phyloP scores from a whole-genome alignment of 495 filamentous ascomycete genomes.

The Tuber calosporum region DNA sequence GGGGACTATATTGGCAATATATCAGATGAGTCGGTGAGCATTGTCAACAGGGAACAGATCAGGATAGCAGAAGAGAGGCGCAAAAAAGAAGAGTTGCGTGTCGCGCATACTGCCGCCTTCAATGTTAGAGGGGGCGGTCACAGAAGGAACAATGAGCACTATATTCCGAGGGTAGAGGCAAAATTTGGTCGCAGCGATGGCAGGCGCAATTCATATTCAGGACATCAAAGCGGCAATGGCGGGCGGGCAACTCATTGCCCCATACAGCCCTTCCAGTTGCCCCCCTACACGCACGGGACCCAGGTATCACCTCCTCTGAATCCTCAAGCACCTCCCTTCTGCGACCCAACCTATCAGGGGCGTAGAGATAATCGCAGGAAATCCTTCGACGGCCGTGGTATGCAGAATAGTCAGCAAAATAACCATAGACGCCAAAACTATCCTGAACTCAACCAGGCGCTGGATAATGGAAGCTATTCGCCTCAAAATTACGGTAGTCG shows the following conservation, averaged over 20 bases:
- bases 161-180: neutral
- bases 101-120: neutral
- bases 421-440: neutral
- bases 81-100: neutral
- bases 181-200: neutral
- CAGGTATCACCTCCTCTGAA: neutral
- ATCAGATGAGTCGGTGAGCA: neutral
- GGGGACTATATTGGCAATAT: constrained; percentile 31
- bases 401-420: neutral
- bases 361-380: neutral
- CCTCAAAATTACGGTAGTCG: neutral
- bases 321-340: neutral
- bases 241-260: neutral
- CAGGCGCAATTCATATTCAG: neutral
- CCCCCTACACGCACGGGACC: neutral
- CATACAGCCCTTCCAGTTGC: neutral
- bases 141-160: neutral
- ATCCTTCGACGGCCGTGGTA: neutral
- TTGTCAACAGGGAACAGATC: neutral
- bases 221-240: neutral
- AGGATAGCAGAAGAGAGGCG: neutral
- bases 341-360: neutral
- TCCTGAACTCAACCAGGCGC: neutral
- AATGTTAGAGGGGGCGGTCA: neutral
- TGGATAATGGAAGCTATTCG: neutral